Evolutionary conservation across 78 protist genomes (phyloP).

Genomic region (Dictyostelium firmibasis): DNA sequence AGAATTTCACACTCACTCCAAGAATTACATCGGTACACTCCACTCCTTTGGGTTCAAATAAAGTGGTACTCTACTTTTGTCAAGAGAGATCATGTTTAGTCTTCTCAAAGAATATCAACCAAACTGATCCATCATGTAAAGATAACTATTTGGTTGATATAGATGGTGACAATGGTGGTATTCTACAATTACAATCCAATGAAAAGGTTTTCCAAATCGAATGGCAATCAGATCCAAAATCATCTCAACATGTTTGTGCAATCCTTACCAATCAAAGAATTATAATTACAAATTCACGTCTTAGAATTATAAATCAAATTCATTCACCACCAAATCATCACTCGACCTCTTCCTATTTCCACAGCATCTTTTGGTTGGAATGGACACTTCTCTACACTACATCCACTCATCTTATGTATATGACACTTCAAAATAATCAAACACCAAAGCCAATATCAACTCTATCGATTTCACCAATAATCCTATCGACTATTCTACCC

Average conservation of each 20-base stretch:
- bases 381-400: conserved; percentile 67
- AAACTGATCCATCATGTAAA: not conserved
- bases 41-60: conserved; percentile 29
- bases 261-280: conserved; percentile 39
- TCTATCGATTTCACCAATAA: conserved; percentile 21
- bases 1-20: conserved; percentile 9
- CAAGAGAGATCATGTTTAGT: conserved; percentile 8
- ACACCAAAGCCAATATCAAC: conserved; percentile 32
- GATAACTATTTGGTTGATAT: conserved; percentile 41
- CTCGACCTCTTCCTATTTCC: not conserved
- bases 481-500: conserved; percentile 21
- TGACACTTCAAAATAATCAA: conserved; percentile 51
- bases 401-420: conserved; percentile 53
- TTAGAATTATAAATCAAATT: conserved; percentile 36
- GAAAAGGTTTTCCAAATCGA: conserved; percentile 47
- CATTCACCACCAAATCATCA: conserved; percentile 35
- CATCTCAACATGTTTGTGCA: conserved; percentile 27
- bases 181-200: not conserved
- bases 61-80: conserved; percentile 43
- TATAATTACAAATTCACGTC: conserved; percentile 39
- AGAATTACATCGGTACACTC: conserved; percentile 25
- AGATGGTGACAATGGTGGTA: not conserved
- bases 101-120: conserved; percentile 32
- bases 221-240: conserved; percentile 68
- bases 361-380: conserved; percentile 59